These are phyloP conservation scores for Suillus lakei DNA, from an alignment of 768 basidiomycete species.

Conservation along the genomic window DNA sequence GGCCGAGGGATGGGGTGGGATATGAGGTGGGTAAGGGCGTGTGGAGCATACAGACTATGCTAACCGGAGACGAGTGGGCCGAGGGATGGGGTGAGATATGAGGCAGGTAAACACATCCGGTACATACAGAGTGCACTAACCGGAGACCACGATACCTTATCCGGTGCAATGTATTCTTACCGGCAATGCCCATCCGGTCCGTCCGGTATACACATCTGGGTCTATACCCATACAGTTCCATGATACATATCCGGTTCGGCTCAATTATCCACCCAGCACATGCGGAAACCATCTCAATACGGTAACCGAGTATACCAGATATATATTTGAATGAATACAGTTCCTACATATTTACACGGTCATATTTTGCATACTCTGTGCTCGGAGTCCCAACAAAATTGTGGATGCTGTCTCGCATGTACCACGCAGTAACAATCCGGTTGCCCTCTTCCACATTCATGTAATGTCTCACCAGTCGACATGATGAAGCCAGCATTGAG, in stretches of 20 bases:
- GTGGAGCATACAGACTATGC: no score
- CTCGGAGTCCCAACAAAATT: slow-evolving; percentile 1
- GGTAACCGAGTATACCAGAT: background rate
- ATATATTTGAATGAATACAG: background rate
- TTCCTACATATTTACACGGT: background rate
- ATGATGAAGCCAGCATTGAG: background rate
- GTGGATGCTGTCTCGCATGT: slow-evolving; percentile 1
- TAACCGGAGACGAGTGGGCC: no score
- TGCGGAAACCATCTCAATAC: background rate
- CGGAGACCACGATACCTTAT: background rate
- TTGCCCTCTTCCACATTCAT: background rate
- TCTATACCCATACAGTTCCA: background rate
- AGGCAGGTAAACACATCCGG: no score
- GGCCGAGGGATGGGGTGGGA: no score
- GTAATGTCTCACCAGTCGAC: background rate
- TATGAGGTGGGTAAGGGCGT: no score
- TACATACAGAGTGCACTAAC: no score
- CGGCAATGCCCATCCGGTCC: no score
- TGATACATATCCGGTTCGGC: background rate
- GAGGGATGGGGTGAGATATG: no score
- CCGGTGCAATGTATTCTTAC: background rate
- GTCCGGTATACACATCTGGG: background rate
- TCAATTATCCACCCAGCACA: background rate
- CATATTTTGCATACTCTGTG: background rate
- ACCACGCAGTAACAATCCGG: slow-evolving; percentile 1